These are phyloP conservation scores for Xylariaceae sp. DNA, from an alignment of 2,329 filamentous ascomycete genomes.

Conservation along the genomic window DNA sequence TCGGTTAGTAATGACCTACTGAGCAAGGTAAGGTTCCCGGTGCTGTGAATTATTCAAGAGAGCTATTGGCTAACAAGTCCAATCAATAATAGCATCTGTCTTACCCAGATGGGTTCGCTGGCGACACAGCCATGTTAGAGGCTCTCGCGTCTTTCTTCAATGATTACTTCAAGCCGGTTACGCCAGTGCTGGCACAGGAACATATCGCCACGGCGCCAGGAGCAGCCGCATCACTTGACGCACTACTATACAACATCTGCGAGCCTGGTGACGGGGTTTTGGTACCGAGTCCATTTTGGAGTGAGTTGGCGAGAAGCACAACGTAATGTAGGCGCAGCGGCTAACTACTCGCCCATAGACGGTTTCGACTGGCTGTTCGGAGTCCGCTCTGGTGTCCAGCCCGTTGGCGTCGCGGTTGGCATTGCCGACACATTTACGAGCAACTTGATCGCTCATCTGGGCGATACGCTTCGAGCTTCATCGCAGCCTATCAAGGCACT, in stretches of 20 bases:
- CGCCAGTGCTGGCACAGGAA: not conserved
- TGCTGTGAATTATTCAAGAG: not conserved
- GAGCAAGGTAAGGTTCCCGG: not conserved
- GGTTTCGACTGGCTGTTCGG: slow-evolving; percentile 19
- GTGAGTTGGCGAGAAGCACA: slow-evolving; percentile 21
- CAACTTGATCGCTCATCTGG: slow-evolving; percentile 1
- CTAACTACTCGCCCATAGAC: slow-evolving; percentile 2
- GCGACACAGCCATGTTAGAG: slow-evolving; percentile 16
- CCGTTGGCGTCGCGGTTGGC: not conserved
- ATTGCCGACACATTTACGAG: slow-evolving; percentile 9
- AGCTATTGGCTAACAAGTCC: not conserved
- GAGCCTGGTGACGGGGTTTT: slow-evolving; percentile 43
- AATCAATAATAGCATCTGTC: slow-evolving; percentile 21
- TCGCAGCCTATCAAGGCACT: slow-evolving; percentile 28
- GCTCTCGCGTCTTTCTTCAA: slow-evolving; percentile 21
- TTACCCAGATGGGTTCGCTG: slow-evolving; percentile 21
- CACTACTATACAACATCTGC: slow-evolving; percentile 43
- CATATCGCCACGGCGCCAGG: slow-evolving; percentile 21
- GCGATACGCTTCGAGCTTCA: not conserved
- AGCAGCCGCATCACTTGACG: slow-evolving; percentile 23
- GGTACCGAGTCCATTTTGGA: slow-evolving; percentile 41
- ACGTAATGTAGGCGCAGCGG: not conserved
- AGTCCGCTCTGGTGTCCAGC: slow-evolving; percentile 12
- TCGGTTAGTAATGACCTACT: slow-evolving; percentile 9
- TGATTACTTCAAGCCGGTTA: slow-evolving; percentile 9